Base-by-base conservation (phyloP, 495 filamentous ascomycete species). In the Penicillium canescens region DNA sequence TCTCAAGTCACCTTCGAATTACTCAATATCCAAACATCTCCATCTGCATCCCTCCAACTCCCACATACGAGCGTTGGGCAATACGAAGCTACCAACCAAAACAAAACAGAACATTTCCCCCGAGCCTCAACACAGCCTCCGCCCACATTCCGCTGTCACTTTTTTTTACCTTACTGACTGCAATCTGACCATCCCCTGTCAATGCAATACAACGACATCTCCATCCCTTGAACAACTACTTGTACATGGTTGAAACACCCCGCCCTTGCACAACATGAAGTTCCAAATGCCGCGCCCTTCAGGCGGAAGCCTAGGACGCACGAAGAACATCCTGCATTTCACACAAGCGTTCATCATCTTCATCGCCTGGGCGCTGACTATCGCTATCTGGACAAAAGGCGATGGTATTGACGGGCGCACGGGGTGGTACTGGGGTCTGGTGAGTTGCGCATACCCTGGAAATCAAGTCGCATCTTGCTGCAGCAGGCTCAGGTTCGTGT, bases 361-460 rank as follows among this genome's bases (percentile, higher is more conserved):
- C 61, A 68, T 93, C 14, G 80, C 82, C 36, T 91, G 84, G 78
- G 84, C 82, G 49, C 68, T 94, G 33, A 86, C 86, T 50, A 87
- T 95, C 55, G 82, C 84, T 12, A 78, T 94, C 16, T 86, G 92
- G 64, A 86, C 83, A 0, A 81, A 86, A 18, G 72, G 69, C 35
- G 81, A 82, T 18, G 72, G 69, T 14, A 84, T 86, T 42, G 87
- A 87, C 63, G 87, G 88, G 5, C 81, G 84, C 37, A 79, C 85
- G 53, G 86, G 80, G 41, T 95, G 82, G 82, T 89, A 84, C 48
- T 92, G 92, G 62, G 85, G 78, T 49, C 67, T 93, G 78, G 91
- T 95, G 82, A 65, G 86, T 66, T 35, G 3, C 20, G 31, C 11
- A 41, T 37, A 34, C 14, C 13, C 38, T 14, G 16, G 12, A 37